A percentile compares a stretch with the other conserved stretches of the same genome.
These are phyloP conservation scores for Fonsecaea pedrosoi DNA, from an alignment of 2,329 filamentous ascomycete species.

Conservation along the genomic window DNA sequence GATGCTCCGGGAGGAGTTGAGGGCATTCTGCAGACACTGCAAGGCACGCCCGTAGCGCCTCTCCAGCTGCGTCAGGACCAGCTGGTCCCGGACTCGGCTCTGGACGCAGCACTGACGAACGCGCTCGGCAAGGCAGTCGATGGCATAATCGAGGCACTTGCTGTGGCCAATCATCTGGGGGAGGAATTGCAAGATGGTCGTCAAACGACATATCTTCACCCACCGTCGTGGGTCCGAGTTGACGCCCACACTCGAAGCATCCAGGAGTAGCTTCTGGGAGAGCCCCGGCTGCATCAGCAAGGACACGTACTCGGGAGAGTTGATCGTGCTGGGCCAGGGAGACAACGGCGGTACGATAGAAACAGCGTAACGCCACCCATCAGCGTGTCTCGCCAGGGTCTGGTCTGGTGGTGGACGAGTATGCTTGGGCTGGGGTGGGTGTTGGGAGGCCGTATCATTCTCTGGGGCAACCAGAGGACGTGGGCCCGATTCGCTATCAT, in stretches of 20 bases:
- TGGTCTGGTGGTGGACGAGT: not conserved
- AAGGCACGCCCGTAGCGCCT: constrained; percentile 24
- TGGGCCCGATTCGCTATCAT: not conserved
- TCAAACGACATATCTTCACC: constrained; percentile 26
- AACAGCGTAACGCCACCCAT: not conserved
- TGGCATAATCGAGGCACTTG: constrained; percentile 29
- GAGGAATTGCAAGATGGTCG: constrained; percentile 17
- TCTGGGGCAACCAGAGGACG: not conserved
- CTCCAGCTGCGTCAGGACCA: constrained; percentile 18
- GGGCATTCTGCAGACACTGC: constrained; percentile 17
- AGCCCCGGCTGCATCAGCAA: constrained; percentile 27
- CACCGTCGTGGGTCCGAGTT: constrained; percentile 24
- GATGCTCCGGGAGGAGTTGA: constrained; percentile 16
- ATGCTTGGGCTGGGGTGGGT: not conserved
- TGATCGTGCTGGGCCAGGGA: constrained; percentile 9
- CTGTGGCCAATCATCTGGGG: constrained; percentile 28
- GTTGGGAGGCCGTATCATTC: not conserved
- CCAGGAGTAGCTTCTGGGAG: constrained; percentile 23
- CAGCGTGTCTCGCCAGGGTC: not conserved
- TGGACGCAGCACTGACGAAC: constrained; percentile 19
- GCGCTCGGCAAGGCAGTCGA: constrained; percentile 24
- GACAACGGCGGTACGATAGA: constrained; percentile 10
- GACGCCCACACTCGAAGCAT: constrained; percentile 15
- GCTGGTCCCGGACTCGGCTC: not conserved
- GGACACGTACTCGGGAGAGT: constrained; percentile 16